phyloP scores from a whole-genome alignment of 2,329 filamentous ascomycete genomes.

The Venturia carpophila region DNA sequence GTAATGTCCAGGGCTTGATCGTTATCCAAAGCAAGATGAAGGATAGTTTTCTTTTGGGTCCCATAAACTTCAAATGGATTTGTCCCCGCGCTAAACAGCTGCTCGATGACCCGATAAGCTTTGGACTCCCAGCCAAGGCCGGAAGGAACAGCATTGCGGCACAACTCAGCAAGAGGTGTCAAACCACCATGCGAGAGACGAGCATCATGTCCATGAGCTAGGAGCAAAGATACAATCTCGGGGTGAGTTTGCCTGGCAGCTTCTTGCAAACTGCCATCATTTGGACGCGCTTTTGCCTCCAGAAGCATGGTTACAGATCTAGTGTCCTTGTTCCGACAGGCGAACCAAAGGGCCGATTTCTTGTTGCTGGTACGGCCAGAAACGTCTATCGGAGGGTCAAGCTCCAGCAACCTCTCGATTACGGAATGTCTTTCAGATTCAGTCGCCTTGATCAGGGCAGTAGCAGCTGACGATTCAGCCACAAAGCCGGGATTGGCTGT shows the following conservation, averaged over 20 bases:
- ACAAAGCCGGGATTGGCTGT: conserved; percentile 13
- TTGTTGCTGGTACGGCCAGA: not conserved
- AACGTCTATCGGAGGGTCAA: conserved; percentile 3
- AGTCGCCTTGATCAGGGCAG: conserved; percentile 8
- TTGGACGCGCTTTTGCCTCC: conserved; percentile 5
- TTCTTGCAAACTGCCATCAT: conserved; percentile 14
- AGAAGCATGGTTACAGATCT: conserved; percentile 2
- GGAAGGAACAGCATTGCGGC: not conserved
- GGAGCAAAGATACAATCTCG: not conserved
- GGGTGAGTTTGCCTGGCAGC: not conserved
- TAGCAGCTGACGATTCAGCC: not conserved
- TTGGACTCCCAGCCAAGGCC: not conserved
- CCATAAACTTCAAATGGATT: not conserved
- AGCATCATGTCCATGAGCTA: conserved; percentile 10
- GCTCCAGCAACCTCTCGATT: not conserved
- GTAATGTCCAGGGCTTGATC: not conserved
- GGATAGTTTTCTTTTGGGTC: conserved; percentile 11
- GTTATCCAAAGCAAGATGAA: conserved; percentile 18
- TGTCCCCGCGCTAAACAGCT: not conserved
- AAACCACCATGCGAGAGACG: conserved; percentile 9
- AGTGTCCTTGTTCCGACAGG: not conserved
- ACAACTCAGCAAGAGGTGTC: conserved; percentile 16
- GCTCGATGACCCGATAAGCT: conserved; percentile 13
- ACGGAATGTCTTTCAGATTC: conserved; percentile 4
- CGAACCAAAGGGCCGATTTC: conserved; percentile 10